Evolutionary conservation across 2,329 filamentous ascomycete species (phyloP).

Genomic region (Fusarium siculi): DNA sequence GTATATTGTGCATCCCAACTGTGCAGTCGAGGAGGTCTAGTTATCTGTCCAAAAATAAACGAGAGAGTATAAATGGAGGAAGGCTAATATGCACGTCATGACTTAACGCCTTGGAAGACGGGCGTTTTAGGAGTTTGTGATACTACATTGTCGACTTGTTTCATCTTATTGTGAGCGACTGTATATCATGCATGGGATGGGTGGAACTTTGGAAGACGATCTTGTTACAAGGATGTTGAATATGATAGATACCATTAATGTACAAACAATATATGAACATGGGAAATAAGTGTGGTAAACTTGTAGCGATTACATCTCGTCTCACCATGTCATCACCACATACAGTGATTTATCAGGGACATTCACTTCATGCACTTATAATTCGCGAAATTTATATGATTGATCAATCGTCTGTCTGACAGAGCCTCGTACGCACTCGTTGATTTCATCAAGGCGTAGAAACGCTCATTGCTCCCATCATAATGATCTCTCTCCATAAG

Average conservation of each 20-base stretch:
- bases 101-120: conserved; percentile 29
- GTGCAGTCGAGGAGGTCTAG: conserved; percentile 76
- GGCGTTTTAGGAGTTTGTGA: conserved; percentile 39
- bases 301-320: neutral
- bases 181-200: conserved; percentile 22
- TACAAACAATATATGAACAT: neutral
- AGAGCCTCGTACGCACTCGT: conserved; percentile 23
- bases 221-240: conserved; percentile 7
- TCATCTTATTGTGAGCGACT: conserved; percentile 23
- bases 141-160: conserved; percentile 10
- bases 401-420: conserved; percentile 26
- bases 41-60: neutral
- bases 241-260: conserved; percentile 23
- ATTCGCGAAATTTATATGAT: conserved; percentile 32
- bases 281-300: neutral
- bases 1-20: conserved; percentile 96
- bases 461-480: conserved; percentile 22
- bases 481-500: conserved; percentile 13
- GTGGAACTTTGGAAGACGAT: conserved; percentile 2
- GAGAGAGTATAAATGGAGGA: neutral
- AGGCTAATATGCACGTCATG: conserved; percentile 18
- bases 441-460: conserved; percentile 23
- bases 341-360: neutral
- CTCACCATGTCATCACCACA: neutral
- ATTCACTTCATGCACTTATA: neutral